Percentiles rank a stretch among this genome's conserved stretches.
Evolutionary conservation across 108 stramenopile genomes (phyloP).

Genomic region (Schizochytrium sp.): DNA sequence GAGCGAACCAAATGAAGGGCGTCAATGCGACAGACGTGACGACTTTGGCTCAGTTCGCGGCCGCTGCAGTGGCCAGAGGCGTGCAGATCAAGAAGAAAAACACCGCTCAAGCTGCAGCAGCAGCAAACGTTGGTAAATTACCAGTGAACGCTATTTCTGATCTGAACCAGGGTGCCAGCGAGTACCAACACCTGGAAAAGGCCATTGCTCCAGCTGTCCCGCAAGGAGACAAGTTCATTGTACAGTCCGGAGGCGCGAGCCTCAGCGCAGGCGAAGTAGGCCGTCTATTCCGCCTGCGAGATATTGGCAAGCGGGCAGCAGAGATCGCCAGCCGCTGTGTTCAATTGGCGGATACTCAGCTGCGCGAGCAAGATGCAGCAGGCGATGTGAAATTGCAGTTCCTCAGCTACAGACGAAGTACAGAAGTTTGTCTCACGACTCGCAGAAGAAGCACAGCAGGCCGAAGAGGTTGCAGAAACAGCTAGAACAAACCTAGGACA

Average conservation of each 20-base stretch:
- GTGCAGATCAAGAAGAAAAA: neutral
- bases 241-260: neutral
- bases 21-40: neutral
- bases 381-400: too few species aligned
- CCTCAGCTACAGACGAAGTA: too few species aligned
- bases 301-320: slow-evolving; percentile 36
- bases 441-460: too few species aligned
- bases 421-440: too few species aligned
- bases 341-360: neutral
- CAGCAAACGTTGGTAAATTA: neutral
- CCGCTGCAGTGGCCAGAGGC: neutral
- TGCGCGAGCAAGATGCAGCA: too few species aligned
- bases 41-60: neutral
- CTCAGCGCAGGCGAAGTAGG: neutral
- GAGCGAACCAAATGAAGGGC: neutral
- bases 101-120: neutral
- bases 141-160: neutral
- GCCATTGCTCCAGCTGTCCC: neutral
- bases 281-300: slow-evolving; percentile 14
- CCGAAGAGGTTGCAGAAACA: too few species aligned
- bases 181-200: neutral
- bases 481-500: too few species aligned
- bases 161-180: neutral
- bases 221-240: slow-evolving; percentile 19
- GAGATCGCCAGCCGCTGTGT: slow-evolving; percentile 12